Percentiles rank a stretch among this genome's conserved stretches.
Conservation (phyloP, 2,329 filamentous ascomycete species). For the Clarireedia hainanense region DNA sequence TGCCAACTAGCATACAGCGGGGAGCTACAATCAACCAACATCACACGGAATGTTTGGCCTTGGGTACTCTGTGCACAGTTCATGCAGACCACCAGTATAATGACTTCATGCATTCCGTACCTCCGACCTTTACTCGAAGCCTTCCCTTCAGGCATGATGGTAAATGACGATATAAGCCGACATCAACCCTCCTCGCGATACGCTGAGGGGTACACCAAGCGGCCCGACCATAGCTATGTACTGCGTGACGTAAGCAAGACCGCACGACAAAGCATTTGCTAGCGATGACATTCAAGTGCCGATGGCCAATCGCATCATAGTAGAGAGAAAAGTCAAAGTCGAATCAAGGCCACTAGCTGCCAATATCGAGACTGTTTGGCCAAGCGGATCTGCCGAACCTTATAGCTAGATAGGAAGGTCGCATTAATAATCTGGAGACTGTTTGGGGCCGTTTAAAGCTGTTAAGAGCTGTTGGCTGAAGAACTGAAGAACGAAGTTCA, state of each 20-base stretch:
- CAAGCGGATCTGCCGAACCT: background rate
- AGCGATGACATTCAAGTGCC: background rate
- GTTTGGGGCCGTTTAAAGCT: background rate
- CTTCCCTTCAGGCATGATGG: background rate
- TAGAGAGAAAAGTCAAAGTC: background rate
- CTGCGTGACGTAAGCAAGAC: background rate
- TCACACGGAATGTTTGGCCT: background rate
- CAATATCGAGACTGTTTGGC: background rate
- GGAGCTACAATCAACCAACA: background rate
- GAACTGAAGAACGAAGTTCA: too few species aligned
- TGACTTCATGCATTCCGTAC: constrained; percentile 2
- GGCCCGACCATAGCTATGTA: background rate
- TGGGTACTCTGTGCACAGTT: background rate
- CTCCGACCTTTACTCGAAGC: background rate
- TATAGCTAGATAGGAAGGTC: background rate
- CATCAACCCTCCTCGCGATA: background rate
- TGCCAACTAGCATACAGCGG: background rate
- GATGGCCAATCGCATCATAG: background rate
- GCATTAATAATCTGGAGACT: background rate
- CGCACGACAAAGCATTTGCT: background rate
- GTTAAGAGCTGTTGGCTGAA: too few species aligned
- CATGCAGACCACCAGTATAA: background rate
- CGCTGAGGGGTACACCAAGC: background rate
- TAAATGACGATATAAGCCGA: background rate
- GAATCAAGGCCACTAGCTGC: background rate